phyloP scores from a whole-genome alignment of 2,329 filamentous ascomycete genomes.

The Geosmithia morbida region DNA sequence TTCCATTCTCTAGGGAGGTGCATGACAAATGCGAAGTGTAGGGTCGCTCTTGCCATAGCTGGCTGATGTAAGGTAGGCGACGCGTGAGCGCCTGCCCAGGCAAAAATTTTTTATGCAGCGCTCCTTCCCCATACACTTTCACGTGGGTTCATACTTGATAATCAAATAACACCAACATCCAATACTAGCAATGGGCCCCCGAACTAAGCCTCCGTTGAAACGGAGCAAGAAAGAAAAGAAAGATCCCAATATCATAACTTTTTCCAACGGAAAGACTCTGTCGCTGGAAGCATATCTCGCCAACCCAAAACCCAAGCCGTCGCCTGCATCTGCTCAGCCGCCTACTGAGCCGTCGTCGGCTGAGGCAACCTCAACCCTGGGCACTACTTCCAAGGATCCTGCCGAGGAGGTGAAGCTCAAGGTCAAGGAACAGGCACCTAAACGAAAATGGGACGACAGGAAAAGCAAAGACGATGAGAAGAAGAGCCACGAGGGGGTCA shows the following conservation, averaged over 20 bases:
- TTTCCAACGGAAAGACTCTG: conserved; percentile 30
- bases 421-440: background rate
- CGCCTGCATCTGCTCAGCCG: background rate
- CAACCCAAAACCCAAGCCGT: background rate
- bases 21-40: too few species aligned
- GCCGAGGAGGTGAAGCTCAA: background rate
- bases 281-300: conserved; percentile 34
- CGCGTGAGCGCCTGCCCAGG: too few species aligned
- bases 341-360: conserved; percentile 1
- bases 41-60: too few species aligned
- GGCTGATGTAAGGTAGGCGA: too few species aligned
- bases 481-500: background rate
- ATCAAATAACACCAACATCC: background rate
- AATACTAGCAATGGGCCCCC: background rate
- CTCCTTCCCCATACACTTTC: too few species aligned
- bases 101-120: too few species aligned
- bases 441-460: background rate
- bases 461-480: background rate
- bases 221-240: conserved; percentile 18
- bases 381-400: background rate
- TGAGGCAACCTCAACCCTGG: conserved; percentile 1
- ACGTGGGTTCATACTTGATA: too few species aligned
- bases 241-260: conserved; percentile 11
- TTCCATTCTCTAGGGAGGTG: too few species aligned
- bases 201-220: conserved; percentile 13